A percentile compares a stretch with the other conserved stretches of the same genome.
Evolutionary conservation across 2,329 filamentous ascomycete genomes (phyloP).

Genomic region (Verticillium dahliae): DNA sequence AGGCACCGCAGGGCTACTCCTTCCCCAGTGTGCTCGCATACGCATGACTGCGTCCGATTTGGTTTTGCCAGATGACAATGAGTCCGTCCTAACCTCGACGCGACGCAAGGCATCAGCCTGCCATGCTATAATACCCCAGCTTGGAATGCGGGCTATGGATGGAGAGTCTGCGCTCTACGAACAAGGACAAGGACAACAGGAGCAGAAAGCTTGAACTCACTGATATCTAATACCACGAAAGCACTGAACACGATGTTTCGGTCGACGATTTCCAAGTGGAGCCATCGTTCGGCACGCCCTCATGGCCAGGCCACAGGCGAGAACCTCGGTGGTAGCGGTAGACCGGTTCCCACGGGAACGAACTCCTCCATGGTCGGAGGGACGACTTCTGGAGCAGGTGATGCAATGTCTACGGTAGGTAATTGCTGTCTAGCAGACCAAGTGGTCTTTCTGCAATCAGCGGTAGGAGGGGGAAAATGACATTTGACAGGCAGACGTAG

Average conservation of each 20-base stretch:
- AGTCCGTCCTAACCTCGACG: no score
- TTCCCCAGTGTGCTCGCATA: no score
- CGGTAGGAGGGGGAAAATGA: not conserved
- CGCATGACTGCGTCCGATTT: no score
- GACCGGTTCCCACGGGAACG: not conserved
- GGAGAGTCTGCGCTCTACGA: no score
- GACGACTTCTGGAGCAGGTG: not conserved
- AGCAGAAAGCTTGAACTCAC: no score
- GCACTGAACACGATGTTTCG: not conserved
- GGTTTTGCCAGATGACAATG: no score
- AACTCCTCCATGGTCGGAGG: not conserved
- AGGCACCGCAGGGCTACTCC: no score
- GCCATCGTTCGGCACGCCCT: not conserved
- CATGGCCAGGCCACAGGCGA: not conserved
- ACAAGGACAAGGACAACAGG: no score
- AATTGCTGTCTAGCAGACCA: not conserved
- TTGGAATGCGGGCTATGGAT: no score
- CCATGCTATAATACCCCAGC: no score
- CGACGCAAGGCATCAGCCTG: no score
- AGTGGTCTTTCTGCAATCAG: not conserved
- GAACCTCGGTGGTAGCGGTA: not conserved
- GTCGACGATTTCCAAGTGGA: not conserved
- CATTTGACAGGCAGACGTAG: not conserved
- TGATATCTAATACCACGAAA: not conserved
- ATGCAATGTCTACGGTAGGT: not conserved